Evolutionary conservation across 345 rosid species (phyloP).

Genomic region (Salix caprea): DNA sequence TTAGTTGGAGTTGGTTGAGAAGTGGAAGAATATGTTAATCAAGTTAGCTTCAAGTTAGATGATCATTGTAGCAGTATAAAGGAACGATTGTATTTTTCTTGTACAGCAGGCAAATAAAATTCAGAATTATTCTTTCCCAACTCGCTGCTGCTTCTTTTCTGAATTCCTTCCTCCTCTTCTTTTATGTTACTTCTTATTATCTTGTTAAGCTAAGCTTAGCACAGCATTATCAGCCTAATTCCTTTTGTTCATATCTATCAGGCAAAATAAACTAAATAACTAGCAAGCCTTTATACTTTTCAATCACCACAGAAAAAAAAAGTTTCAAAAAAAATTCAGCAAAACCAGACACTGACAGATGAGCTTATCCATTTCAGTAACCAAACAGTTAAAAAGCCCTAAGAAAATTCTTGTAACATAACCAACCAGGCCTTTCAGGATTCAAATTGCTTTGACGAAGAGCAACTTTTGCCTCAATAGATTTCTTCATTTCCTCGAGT

Average conservation of each 20-base stretch:
- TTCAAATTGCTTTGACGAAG: slow-evolving; percentile 92
- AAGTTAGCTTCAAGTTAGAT: no score
- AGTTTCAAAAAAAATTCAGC: not conserved
- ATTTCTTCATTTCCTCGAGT: slow-evolving; percentile 80
- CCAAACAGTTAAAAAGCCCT: not conserved
- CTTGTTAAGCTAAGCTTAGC: no score
- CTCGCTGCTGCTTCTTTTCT: no score
- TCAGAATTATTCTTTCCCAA: no score
- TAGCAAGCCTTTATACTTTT: not conserved
- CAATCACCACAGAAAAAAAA: not conserved
- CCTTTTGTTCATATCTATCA: not conserved
- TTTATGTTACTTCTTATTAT: no score
- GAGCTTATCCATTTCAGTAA: not conserved
- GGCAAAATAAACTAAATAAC: not conserved
- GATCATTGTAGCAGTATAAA: no score
- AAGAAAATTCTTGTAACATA: not conserved
- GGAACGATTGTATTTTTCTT: no score
- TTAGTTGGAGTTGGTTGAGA: no score
- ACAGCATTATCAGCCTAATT: not conserved
- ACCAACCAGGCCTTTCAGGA: slow-evolving; percentile 93
- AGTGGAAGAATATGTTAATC: no score
- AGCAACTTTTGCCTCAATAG: slow-evolving; percentile 66
- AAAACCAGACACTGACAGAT: not conserved
- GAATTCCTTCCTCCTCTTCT: no score
- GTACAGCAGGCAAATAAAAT: no score